Evolutionary conservation across 768 basidiomycete genomes (phyloP).

Genomic region (Boletus rufocinnamomeus): DNA sequence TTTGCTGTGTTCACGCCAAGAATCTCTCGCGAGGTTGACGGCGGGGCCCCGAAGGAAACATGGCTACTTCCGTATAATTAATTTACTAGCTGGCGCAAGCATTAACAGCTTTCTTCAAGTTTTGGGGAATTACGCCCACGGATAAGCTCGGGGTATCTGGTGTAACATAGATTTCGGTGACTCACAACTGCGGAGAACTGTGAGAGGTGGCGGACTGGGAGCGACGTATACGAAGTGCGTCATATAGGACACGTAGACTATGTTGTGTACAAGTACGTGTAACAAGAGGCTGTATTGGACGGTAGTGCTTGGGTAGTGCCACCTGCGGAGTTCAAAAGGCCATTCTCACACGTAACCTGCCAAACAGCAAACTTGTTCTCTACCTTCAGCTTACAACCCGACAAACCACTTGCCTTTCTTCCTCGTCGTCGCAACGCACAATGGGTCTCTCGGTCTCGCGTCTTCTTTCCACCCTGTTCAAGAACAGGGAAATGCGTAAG

Average conservation of each 20-base stretch:
- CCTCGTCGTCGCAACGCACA: slow-evolving; percentile 38
- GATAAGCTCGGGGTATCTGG: background rate
- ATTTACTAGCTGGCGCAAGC: background rate
- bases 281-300: no score
- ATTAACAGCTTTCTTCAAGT: background rate
- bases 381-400: slow-evolving; percentile 31
- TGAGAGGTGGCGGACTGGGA: background rate
- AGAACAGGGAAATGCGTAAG: slow-evolving; percentile 99
- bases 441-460: slow-evolving; percentile 83
- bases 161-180: background rate
- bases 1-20: background rate
- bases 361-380: slow-evolving; percentile 38
- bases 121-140: background rate
- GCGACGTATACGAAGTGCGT: slow-evolving; percentile 1
- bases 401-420: slow-evolving; percentile 31
- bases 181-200: background rate
- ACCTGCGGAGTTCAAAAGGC: slow-evolving; percentile 38
- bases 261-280: slow-evolving; percentile 16
- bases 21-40: background rate
- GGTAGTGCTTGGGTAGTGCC: no score
- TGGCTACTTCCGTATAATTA: background rate
- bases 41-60: background rate
- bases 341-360: slow-evolving; percentile 33
- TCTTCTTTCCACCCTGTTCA: slow-evolving; percentile 83
- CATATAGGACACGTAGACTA: slow-evolving; percentile 22